phyloP scores from a whole-genome alignment of 2,329 filamentous ascomycete genomes.

The Penicillium nordicum region DNA sequence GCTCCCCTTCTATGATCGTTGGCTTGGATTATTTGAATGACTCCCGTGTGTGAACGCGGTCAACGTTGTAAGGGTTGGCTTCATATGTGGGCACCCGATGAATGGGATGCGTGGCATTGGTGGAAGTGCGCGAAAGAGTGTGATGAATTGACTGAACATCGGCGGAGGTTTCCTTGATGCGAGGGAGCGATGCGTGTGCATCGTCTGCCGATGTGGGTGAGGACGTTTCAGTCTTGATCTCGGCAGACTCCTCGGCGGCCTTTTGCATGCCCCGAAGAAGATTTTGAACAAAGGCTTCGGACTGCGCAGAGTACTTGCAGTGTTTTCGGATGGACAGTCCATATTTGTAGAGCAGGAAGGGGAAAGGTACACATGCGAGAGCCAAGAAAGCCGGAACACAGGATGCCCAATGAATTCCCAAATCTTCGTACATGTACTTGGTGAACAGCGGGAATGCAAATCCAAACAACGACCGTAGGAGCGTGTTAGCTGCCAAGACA shows the following conservation, averaged over 20 bases:
- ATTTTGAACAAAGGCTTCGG: conserved; percentile 25
- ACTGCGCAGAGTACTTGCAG: conserved; percentile 42
- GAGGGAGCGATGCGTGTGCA: background rate
- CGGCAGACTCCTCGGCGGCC: background rate
- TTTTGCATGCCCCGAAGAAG: conserved; percentile 9
- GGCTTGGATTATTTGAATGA: conserved; percentile 15
- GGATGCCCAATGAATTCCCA: conserved; percentile 50
- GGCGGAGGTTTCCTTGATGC: conserved; percentile 13
- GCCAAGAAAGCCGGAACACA: conserved; percentile 48
- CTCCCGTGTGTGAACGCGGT: conserved; percentile 19
- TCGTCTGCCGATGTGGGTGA: background rate
- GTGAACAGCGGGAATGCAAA: conserved; percentile 50
- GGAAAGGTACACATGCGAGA: conserved; percentile 44
- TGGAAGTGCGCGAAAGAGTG: conserved; percentile 10
- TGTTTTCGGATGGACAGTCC: conserved; percentile 39
- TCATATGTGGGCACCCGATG: conserved; percentile 21
- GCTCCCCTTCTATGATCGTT: background rate
- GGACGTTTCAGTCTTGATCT: background rate
- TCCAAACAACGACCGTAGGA: conserved; percentile 47
- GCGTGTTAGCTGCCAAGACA: conserved; percentile 45
- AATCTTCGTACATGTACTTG: conserved; percentile 42
- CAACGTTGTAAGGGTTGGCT: conserved; percentile 19
- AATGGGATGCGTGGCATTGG: conserved; percentile 3
- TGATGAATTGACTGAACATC: conserved; percentile 15
- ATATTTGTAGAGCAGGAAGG: conserved; percentile 46